These are phyloP conservation scores for Bertia moriformis DNA, from an alignment of 2,329 filamentous ascomycete species.

Conservation along the genomic window DNA sequence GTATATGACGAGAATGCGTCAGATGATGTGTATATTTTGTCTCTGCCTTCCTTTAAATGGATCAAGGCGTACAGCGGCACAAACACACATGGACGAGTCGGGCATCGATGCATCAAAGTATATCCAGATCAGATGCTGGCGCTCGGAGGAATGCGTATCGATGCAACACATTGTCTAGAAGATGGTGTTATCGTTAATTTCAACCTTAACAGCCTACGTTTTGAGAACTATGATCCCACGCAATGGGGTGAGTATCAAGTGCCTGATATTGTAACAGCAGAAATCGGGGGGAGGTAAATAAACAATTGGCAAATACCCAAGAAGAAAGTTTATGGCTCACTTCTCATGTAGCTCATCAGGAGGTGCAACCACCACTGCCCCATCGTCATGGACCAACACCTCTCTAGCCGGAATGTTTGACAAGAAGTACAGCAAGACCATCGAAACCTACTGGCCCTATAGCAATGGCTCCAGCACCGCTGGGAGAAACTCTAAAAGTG, in stretches of 20 bases:
- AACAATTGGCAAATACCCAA: background rate
- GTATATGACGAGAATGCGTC: constrained; percentile 3
- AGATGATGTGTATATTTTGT: constrained; percentile 10
- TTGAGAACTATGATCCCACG: constrained; percentile 8
- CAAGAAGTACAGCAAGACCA: constrained; percentile 14
- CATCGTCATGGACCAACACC: constrained; percentile 12
- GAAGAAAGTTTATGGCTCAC: too few species aligned
- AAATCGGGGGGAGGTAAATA: constrained; percentile 10
- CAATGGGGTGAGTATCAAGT: constrained; percentile 8
- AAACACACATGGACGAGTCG: constrained; percentile 5
- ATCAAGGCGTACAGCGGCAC: constrained; percentile 9
- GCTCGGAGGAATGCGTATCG: constrained; percentile 7
- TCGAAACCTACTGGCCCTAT: constrained; percentile 19
- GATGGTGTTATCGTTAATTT: constrained; percentile 14
- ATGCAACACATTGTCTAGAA: constrained; percentile 5
- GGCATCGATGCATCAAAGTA: constrained; percentile 10
- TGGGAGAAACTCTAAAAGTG: constrained; percentile 3
- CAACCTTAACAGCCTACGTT: constrained; percentile 9
- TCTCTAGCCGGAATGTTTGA: constrained; percentile 13
- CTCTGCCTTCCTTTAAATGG: constrained; percentile 11
- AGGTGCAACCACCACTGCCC: background rate
- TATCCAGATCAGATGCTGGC: constrained; percentile 17
- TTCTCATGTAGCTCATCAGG: background rate
- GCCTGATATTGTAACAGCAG: constrained; percentile 6
- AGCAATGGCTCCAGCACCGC: constrained; percentile 2